Base-by-base conservation (phyloP, 139 green algal species). In the Picochlorum sp. region DNA sequence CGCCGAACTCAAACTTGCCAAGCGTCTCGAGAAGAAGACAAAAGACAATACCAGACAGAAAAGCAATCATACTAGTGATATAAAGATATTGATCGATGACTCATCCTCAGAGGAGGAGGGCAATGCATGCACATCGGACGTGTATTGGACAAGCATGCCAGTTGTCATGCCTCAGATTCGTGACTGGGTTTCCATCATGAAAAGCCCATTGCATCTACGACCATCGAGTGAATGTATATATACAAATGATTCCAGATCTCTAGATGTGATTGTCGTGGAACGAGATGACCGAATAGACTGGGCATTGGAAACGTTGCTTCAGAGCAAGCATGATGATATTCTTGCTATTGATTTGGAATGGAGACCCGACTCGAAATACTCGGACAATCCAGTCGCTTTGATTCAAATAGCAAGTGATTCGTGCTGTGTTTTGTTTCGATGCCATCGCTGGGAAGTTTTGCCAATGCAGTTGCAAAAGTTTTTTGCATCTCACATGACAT, bases 281-380 rank as follows among this genome's bases (percentile, higher is more conserved):
- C 9, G n/a, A 24, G 21, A 23, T 3, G 46, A 49, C 11, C 46
- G 61, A 34, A 28, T 77, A 49, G 14, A 41, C 1, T 30, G 15
- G n/a, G 71, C 72, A 46, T 52, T 79, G 26, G 16, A 15, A 37
- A 56, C 21, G 61, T 61, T 79, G 20, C 47, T 54, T 4, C 5
- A 13, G 47, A 66, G 46, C 61, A 79, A 77, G 72, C 38, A 56
- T 34, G 72, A 79, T 61, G 7, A 18, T 20, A 20, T 64, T 24
- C 15, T 77, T 7, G 72, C 45, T 0, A 77, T 79, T 10, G 72
- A 79, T 58, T 16, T 79, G 18, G 72, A 79, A 23, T 79, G 72
- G 72, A 28, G 47, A 23, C 72, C 72, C 7, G 72, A 79, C 56
- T 58, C 60, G 11, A 64, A 49, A 23, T 14, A 20, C 8, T 28